Conservation (phyloP, 805 yeast genomes). For the Yamadazyma sp. region DNA sequence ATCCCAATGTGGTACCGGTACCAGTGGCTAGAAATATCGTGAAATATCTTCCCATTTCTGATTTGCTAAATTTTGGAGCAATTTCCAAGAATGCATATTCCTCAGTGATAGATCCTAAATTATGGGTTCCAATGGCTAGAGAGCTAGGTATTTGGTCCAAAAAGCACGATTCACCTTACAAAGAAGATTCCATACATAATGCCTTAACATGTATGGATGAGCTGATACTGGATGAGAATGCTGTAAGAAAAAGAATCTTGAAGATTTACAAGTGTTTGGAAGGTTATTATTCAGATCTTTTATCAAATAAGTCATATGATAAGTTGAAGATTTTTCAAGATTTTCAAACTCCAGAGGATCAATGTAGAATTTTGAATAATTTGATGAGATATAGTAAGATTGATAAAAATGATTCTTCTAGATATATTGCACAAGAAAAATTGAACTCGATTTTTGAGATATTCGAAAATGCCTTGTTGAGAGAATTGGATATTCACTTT, state of each 20-base stretch:
- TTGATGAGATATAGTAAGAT: conserved; percentile 37
- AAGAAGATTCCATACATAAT: background rate
- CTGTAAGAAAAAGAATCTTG: conserved; percentile 39
- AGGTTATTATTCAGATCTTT: conserved; percentile 47
- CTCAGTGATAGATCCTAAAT: conserved; percentile 35
- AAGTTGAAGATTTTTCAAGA: conserved; percentile 45
- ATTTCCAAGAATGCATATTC: conserved; percentile 37
- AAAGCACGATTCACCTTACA: conserved; percentile 13
- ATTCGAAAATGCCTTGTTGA: conserved; percentile 66
- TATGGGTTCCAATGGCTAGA: conserved; percentile 37
- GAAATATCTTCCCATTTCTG: conserved; percentile 33
- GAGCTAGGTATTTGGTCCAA: conserved; percentile 36
- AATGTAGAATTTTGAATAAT: conserved; percentile 43
- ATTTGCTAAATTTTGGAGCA: conserved; percentile 34
- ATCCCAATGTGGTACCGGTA: conserved; percentile 35
- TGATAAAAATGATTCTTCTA: conserved; percentile 27
- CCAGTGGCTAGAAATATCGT: conserved; percentile 35
- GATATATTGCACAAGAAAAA: conserved; percentile 34
- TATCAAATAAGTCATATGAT: conserved; percentile 36
- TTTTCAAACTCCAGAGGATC: conserved; percentile 50
- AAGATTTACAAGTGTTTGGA: conserved; percentile 36
- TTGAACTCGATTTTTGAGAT: conserved; percentile 59
- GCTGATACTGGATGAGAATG: conserved; percentile 20
- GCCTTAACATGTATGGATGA: conserved; percentile 37
- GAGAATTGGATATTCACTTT: conserved; percentile 63